Evolutionary conservation across 2,329 filamentous ascomycete species (phyloP).

Genomic region (Alternaria tenuissima): DNA sequence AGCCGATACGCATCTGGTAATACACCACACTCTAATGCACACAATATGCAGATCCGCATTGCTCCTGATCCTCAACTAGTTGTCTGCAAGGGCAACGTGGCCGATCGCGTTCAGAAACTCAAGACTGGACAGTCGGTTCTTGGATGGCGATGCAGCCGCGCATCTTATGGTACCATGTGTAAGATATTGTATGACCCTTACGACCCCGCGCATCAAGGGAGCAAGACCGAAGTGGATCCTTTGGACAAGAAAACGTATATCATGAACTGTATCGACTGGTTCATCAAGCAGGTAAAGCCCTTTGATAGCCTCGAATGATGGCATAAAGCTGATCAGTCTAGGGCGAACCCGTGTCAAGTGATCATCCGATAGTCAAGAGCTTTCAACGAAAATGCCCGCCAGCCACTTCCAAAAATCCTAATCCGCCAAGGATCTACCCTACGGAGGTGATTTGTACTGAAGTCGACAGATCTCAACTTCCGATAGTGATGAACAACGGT

Average conservation of each 20-base stretch:
- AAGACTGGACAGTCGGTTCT: conserved; percentile 55
- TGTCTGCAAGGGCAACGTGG: conserved; percentile 61
- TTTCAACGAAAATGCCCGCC: conserved; percentile 36
- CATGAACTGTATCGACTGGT: conserved; percentile 49
- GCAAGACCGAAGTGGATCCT: conserved; percentile 33
- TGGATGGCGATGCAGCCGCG: conserved; percentile 47
- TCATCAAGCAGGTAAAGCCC: conserved; percentile 35
- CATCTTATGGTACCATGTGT: conserved; percentile 48
- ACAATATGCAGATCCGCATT: conserved; percentile 38
- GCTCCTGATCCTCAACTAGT: conserved; percentile 63
- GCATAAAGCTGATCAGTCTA: conserved; percentile 23
- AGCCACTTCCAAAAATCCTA: conserved; percentile 15
- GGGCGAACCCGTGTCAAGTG: conserved; percentile 31
- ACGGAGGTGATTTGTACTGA: conserved; percentile 30
- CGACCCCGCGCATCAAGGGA: conserved; percentile 37
- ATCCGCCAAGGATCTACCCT: conserved; percentile 31
- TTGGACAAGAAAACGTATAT: conserved; percentile 48
- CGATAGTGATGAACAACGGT: conserved; percentile 20
- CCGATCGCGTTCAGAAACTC: conserved; percentile 58
- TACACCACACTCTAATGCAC: conserved; percentile 26
- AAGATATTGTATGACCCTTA: conserved; percentile 46
- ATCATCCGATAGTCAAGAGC: conserved; percentile 24
- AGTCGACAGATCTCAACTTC: conserved; percentile 24
- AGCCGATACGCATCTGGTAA: conserved; percentile 40
- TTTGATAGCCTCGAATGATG: neutral